Conservation (phyloP, 108 stramenopile species). For the Skeletonema marinoi region DNA sequence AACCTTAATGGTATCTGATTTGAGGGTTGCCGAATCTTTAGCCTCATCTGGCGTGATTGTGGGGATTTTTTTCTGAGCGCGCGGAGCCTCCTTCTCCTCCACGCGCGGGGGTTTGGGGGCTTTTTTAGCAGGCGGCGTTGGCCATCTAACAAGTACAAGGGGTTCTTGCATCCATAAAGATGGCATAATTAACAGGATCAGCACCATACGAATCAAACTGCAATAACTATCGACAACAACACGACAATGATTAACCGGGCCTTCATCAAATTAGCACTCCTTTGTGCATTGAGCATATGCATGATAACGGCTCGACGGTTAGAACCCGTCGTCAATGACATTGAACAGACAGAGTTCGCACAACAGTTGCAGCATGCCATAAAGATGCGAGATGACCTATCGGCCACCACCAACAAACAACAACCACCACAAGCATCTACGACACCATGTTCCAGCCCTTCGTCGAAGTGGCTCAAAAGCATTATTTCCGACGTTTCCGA, state of each 20-base stretch:
- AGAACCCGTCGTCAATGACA: not conserved
- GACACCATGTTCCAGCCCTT: slow-evolving; percentile 31
- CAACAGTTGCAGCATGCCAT: not conserved
- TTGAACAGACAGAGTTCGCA: not conserved
- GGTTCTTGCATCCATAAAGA: not conserved
- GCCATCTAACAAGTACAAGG: not conserved
- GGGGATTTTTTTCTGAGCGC: too few relatives aligned
- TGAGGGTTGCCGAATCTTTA: too few relatives aligned
- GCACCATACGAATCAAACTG: not conserved
- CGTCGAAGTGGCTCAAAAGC: slow-evolving; percentile 22
- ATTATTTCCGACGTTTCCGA: slow-evolving; percentile 2
- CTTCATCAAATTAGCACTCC: not conserved
- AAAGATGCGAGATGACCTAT: not conserved
- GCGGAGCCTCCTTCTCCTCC: too few relatives aligned
- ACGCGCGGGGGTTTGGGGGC: too few relatives aligned
- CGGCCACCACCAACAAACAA: not conserved
- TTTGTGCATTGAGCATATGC: not conserved
- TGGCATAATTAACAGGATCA: not conserved
- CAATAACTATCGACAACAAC: too few relatives aligned
- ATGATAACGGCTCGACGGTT: not conserved
- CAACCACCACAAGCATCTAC: slow-evolving; percentile 4
- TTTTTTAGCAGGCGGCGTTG: too few relatives aligned
- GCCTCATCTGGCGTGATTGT: too few relatives aligned
- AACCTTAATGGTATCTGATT: too few relatives aligned
- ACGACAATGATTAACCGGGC: not conserved